Percentiles rank a stretch among this genome's conserved stretches.
phyloP scores from a whole-genome alignment of 257 asterid species.

The Salvia miltiorrhiza region DNA sequence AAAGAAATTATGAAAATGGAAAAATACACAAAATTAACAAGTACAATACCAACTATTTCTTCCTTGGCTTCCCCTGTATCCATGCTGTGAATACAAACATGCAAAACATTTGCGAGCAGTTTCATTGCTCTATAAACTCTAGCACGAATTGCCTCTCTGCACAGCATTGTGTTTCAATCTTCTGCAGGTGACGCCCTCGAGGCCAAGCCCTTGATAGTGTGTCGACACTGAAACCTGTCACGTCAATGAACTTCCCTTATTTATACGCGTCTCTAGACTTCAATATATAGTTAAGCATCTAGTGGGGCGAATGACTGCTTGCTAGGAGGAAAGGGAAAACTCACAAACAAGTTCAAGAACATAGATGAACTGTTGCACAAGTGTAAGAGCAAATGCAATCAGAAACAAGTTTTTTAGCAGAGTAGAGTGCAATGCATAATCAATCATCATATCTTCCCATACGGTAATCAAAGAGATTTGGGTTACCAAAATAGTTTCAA shows the following conservation, averaged over 20 bases:
- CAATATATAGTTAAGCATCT: neutral
- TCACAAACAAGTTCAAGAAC: no score
- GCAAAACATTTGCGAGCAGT: neutral
- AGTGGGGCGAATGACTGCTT: neutral
- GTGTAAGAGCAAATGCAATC: neutral
- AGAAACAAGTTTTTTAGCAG: neutral
- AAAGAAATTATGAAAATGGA: no score
- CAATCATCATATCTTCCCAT: neutral
- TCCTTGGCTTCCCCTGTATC: neutral
- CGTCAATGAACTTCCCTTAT: neutral
- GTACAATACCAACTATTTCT: neutral
- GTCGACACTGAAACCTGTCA: slow-evolving; percentile 86
- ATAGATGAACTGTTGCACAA: neutral
- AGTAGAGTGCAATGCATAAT: neutral
- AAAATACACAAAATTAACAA: no score
- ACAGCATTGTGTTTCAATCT: slow-evolving; percentile 39
- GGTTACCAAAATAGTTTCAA: neutral
- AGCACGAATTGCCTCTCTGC: slow-evolving; percentile 1
- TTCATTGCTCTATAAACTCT: neutral
- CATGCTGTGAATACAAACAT: neutral
- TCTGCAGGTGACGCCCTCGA: slow-evolving; percentile 39
- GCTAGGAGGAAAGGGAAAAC: neutral
- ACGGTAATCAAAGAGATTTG: slow-evolving; percentile 3
- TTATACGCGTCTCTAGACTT: neutral
- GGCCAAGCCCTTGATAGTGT: slow-evolving; percentile 74